Base-by-base conservation (phyloP, 2,329 filamentous ascomycete genomes). In the Penicillium sp. region DNA sequence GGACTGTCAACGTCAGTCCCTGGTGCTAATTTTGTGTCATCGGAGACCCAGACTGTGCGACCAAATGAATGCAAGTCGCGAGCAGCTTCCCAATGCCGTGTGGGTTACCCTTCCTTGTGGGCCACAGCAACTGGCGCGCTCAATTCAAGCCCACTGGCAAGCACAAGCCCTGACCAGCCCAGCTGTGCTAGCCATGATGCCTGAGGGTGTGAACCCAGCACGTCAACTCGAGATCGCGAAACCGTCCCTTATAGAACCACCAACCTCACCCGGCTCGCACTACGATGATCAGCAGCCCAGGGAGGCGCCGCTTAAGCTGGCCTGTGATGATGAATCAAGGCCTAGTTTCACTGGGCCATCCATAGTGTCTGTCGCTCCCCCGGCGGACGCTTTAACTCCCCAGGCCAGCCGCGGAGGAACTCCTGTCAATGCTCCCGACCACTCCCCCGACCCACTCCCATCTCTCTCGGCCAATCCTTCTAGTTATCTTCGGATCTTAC, bases 71-170 rank as follows among this genome's bases (percentile, higher is more conserved):
- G 6, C 36, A 38, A 13, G 5, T 2, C 37, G 42, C 9, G 13
- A 41, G 4, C 48, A 50, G 4, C 45, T 63, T 28, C 54, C 61
- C 4, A 50, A 57, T 18, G 47, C 59, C 7, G 58, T 68, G 25
- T 66, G 65, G 25, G 59, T 68, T 25, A 62, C 59, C 29, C 64
- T 63, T n/a, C 68, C 67, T 3, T 67, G 62, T 45, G 68, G 66
- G 2, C 65, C 67, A 5, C 65, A 69, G 45, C 70, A 69, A 44
- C 53, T 70, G 27, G 36, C 9, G 4, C 12, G 33, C n/a, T 18
- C 33, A 13, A 26, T 35, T 32, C 45, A 7, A 48, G 47, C 29
- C 32, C 24, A 38, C 9, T 38, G 6, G 13, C 36, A 38, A 13
- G 9, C 18, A 3, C 36, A 25, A 9, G 13, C 8, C 13, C 36